Evolutionary conservation across 2,329 filamentous ascomycete genomes (phyloP), one percentile per base, ranked within the genome.

Genomic region (Xylaria sp.): DNA sequence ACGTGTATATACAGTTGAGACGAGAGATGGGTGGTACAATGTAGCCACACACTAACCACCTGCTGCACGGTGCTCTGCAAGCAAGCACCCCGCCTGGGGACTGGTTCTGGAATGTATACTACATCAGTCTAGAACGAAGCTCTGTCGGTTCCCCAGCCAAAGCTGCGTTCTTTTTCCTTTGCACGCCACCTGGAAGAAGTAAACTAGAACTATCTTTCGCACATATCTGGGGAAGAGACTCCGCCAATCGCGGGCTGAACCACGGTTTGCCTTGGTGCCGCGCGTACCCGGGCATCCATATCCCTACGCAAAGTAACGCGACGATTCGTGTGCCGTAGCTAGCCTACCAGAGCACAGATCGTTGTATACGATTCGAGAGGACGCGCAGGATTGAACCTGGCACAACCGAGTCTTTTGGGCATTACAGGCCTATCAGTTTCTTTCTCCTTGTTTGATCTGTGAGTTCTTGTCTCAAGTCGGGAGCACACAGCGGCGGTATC

Each of bases 61-160:
- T 52, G 3, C 63, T 59, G 58, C 65, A 60, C 63, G 65, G 63
- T 50, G 20, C 73, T 72, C 73, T 72, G 74, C 70, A 69, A 63
- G 41, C n/a, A 69, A 61, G 34, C n/a, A 69, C 60, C 74, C 73
- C 39, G 23, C 39, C 20, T 32, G 5, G 23, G 23, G 41, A 37
- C 39, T 65, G 18, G 50, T 65, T 52, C 52, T 28, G 57, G 13
- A 28, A 12, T 32, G 39, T 50, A 18, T 10, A 5, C 2, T 18
- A 18, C 39, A 13, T 4, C 62, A 12, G 44, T 63, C 70, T 55
- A 48, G 67, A 64, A 65, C 52, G 56, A 41, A 73, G 68, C 70
- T 54, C 72, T 73, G 70, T 65, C 63, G 28, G 68, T 61, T 32
- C n/a, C 46, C 46, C 46, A 48, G n/a, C 18, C 41, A 9, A 7